Evolutionary conservation across 176 grass and related monocot genomes (phyloP), one percentile per base, ranked within the genome.

Genomic region (Oryza australiensis): DNA sequence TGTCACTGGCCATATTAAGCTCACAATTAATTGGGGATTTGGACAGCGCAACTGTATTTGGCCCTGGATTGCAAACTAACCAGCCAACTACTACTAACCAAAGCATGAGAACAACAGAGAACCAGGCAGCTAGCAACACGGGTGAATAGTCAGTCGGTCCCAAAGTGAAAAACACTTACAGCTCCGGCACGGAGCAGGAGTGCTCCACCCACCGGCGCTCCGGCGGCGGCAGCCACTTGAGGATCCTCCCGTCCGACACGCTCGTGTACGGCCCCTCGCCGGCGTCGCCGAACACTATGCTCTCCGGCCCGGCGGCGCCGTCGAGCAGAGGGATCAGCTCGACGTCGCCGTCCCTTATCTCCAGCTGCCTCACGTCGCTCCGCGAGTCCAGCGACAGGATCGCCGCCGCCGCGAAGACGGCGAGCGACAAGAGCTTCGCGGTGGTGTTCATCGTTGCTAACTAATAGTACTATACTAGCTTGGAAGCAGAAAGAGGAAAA

Each of bases 161-260:
- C 5, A 24, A 60, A 60, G 12, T 60, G 55, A 24, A 55, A 11
- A n/a, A 42, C 3, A 84, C 84, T 94, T 26, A 94, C 89, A 83
- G 34, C 67, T 91, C 71, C 5, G 89, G 55, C 55, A 24, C 55
- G 55, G 55, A 60, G 87, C 5, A 87, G 46, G 92, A 80, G 12
- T 87, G 84, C 18, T 94, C 77, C 0, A 73, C 64, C 89, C 92
- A 94, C 18, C 77, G 75, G 0, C 70, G 28, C 34, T 82, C 84
- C 26, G 55, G 71, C 53, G 51, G 27, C 9, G 55, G 55, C 55
- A 26, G 30, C 92, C 89, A 92, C 57, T 79, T 80, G 45, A 94
- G 62, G 5, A 94, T 82, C 13, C 92, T 33, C 4, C 93, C 89
- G 37, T 94, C 93, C 1, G 92, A 91, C 68, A 91, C 84, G 15